Conservation (phyloP, 2,329 filamentous ascomycete species). For the Penicillium brevicompactum region DNA sequence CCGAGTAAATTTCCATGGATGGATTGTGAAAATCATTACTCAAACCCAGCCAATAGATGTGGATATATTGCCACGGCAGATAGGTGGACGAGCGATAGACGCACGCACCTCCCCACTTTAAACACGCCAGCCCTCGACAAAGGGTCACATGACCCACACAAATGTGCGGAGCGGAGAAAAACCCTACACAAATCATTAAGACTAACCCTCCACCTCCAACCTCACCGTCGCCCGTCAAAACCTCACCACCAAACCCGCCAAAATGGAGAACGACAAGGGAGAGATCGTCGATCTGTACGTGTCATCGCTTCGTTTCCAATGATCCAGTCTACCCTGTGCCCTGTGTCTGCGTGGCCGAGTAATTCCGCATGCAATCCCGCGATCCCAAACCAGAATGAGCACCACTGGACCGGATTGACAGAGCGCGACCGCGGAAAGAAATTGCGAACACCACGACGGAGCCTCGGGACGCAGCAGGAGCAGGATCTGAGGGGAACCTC, state of each 20-base stretch:
- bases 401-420: neutral
- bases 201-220: conserved; percentile 29
- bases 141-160: conserved; percentile 47
- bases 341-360: conserved; percentile 17
- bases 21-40: neutral
- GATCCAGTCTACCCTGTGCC: conserved; percentile 14
- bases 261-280: conserved; percentile 99
- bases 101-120: conserved; percentile 16
- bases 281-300: conserved; percentile 98
- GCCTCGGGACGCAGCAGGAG: conserved; percentile 5
- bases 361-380: conserved; percentile 10
- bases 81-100: neutral
- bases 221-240: conserved; percentile 41
- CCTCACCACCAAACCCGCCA: conserved; percentile 50
- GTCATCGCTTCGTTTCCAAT: conserved; percentile 19
- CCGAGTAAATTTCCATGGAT: neutral
- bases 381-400: conserved; percentile 6
- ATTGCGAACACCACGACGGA: conserved; percentile 8
- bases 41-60: neutral
- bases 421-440: neutral
- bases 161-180: conserved; percentile 30
- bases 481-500: conserved; percentile 3
- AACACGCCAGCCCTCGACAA: conserved; percentile 41
- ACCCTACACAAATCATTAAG: conserved; percentile 5
- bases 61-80: conserved; percentile 23